These are phyloP conservation scores for Ogataea saltuana DNA, from an alignment of 805 yeast species.

Conservation along the genomic window DNA sequence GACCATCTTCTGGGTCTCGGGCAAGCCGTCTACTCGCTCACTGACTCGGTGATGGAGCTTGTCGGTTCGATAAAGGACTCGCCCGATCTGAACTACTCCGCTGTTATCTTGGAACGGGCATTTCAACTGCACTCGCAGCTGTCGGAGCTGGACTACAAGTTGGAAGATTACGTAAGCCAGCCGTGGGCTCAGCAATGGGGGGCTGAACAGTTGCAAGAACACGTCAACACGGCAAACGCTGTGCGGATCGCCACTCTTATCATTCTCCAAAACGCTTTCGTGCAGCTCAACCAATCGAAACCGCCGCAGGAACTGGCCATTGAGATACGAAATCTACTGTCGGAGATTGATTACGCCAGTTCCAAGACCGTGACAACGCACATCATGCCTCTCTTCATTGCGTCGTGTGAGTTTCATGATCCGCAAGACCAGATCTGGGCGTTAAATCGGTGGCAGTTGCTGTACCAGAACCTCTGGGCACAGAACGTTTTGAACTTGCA, in stretches of 20 bases:
- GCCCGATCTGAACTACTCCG: constrained; percentile 11
- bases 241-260: constrained; percentile 14
- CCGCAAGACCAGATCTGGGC: constrained; percentile 15
- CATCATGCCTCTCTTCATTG: constrained; percentile 20
- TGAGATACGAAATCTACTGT: constrained; percentile 7
- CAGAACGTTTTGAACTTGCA: constrained; percentile 15
- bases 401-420: constrained; percentile 18
- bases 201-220: constrained; percentile 12
- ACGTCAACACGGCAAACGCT: constrained; percentile 17
- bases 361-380: constrained; percentile 19
- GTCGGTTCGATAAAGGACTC: constrained; percentile 12
- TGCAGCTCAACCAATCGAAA: constrained; percentile 6
- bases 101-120: constrained; percentile 8
- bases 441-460: constrained; percentile 8
- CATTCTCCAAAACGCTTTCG: constrained; percentile 20
- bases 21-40: constrained; percentile 14
- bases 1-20: constrained; percentile 27
- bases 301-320: constrained; percentile 9
- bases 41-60: constrained; percentile 20
- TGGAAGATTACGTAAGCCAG: not conserved
- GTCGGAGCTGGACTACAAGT: constrained; percentile 3
- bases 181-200: constrained; percentile 3
- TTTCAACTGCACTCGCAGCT: constrained; percentile 10
- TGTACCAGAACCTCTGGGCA: constrained; percentile 18
- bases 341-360: constrained; percentile 9